Base-by-base conservation (phyloP, 2,329 filamentous ascomycete species). In the Thielaviopsis punctulata region DNA sequence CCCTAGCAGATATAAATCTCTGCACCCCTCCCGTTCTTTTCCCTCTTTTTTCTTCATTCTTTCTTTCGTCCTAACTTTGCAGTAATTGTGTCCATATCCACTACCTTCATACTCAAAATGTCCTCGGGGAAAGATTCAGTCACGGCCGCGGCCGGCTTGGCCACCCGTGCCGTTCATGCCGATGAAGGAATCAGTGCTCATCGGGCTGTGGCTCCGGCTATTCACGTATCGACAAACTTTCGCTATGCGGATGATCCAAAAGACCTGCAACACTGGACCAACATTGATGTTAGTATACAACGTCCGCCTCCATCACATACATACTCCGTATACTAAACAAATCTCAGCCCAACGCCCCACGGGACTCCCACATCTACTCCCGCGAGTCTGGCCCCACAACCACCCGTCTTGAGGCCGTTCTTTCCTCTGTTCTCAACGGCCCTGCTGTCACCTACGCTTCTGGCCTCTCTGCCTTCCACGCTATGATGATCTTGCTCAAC, bases 201-300 rank as follows among this genome's bases (percentile, higher is more conserved):
- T 59, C 73, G 79, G 49, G 87, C 92, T 62, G 83, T 96, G 52
- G 88, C 90, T 12, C 90, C 92, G 55, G 80, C 90, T 3, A 73
- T 96, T 62, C 90, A 96, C 64, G 79, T 93, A 57, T 88, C 87
- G 56, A 95, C 90, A 12, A 96, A 87, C 15, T 96, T 87, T 67
- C 80, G 86, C 59, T 96, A 95, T 65, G 71, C 73, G 24, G 67
- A 71, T 51, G 75, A 95, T 62, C 85, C 87, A 1, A 73, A 80
- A 5, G 64, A 78, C 24, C 75, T 95, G 45, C 67, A 56, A 12
- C 39, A 44, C 36, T 71, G 69, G 68, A 62, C 63, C 15, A 76
- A 83, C 55, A 59, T 66, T 24, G 76, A 77, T 62, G 80, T 84
- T 66, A 66, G 73, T 63, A 18, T 30, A 25, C 33, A 0, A 18